Base-by-base conservation (phyloP, 148 eudicot genomes). In the Rhododendron molle region DNA sequence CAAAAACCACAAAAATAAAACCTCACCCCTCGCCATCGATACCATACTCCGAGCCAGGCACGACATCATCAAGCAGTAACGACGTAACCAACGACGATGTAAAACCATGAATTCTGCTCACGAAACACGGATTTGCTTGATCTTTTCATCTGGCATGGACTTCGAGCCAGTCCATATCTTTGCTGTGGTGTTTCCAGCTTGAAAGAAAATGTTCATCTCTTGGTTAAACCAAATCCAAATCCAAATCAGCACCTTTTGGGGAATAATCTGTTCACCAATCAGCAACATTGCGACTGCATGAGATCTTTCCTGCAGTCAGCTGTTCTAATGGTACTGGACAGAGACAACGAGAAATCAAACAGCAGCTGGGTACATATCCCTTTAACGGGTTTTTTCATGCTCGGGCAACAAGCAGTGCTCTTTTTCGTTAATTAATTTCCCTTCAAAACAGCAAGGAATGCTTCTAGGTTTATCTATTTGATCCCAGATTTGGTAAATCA, bases 181-280 rank as follows among this genome's bases (percentile, higher is more conserved):
- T 91, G 74, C 89, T n/a, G 81, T 46, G 94, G 89, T 21, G 98
- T 92, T 85, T 91, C 71, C 71, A 65, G 71, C 71, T 65, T 65
- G 90, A 92, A 93, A 60, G 95, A 94, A 80, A 87, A 88, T 21
- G 93, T 85, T 81, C 94, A 79, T 93, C 93, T 69, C 88, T 89
- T 69, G 91, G 91, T 85, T 90, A 94, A 85, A 96, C 81, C 13
- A 98, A 92, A 81, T 93, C 99, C 13, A 98, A 92, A 81, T 93
- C 99, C 84, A 97, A 87, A 97, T 92, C 89, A 95, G 83, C 84
- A 94, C 95, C 82, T 88, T 92, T 82, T 93, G 92, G 0, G 98
- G 94, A 47, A 90, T 43, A 72, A 97, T 92, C 88, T 93, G 93
- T 86, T 91, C 94, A 73, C 90, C 88, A 65, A 97, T 92, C n/a